Evolutionary conservation across 2,329 filamentous ascomycete genomes (phyloP), one percentile per base, ranked within the genome.

Genomic region (Colletotrichum chlorophyti): DNA sequence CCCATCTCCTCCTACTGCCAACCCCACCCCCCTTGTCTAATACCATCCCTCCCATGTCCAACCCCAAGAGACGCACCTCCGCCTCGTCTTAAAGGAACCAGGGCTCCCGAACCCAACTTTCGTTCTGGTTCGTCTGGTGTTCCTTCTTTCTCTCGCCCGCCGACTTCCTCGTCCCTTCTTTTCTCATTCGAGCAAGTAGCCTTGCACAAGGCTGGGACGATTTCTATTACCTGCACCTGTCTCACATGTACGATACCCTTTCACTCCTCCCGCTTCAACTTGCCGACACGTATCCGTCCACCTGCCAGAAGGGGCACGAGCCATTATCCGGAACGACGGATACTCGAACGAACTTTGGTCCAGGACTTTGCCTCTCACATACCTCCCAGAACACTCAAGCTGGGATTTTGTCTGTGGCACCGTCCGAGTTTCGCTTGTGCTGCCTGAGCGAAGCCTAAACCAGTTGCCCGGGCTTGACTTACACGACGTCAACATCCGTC

Each of bases 81-180:
- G 41, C 58, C 46, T 42, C 53, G 58, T 46, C 53, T 60, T 51
- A 60, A 58, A 60, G 53, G 53, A 52, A 58, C 53, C 58, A 41
- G 53, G 55, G 35, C 58, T 51, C 58, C 58, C 53, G 53, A 60
- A 24, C 46, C 53, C 53, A 53, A 41, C 53, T 58, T 53, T 47
- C 42, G 40, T 42, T 58, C 35, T 42, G n/a, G 31, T 27, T 53
- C 40, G 17, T 19, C 40, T 46, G 27, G n/a, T 32, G 23, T 59
- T 48, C 47, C 32, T 46, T 32, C 23, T 31, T 45, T 34, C 53
- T 58, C 26, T 41, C 34, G 31, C 38, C 42, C 51, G 34, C 58
- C 53, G 24, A 17, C 34, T 21, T 27, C 15, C 29, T 41, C 31
- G 15, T 32, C n/a, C 27, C 26, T 32, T n/a, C n/a, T n/a, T n/a